Evolutionary conservation across 306 rosid genomes (phyloP).

Genomic region (Castanea crenata): DNA sequence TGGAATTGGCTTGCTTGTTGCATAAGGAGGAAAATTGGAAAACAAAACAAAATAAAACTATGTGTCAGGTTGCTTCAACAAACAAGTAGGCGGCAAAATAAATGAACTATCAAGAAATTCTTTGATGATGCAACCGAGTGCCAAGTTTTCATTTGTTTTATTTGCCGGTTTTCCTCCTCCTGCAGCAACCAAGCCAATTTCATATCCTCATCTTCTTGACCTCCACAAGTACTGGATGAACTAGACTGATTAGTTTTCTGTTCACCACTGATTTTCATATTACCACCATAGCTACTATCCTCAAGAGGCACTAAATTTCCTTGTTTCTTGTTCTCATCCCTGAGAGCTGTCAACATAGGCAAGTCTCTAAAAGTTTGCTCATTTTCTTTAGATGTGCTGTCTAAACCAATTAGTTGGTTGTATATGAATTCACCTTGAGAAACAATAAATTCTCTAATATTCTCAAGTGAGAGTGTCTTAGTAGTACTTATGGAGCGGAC

Average conservation of each 20-base stretch:
- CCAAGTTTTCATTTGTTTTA: too few relatives aligned
- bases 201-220: constrained; percentile 58
- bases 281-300: constrained; percentile 36
- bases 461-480: constrained; percentile 59
- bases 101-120: too few relatives aligned
- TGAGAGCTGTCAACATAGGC: constrained; percentile 62
- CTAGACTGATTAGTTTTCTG: constrained; percentile 25
- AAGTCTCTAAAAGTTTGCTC: constrained; percentile 51
- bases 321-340: constrained; percentile 52
- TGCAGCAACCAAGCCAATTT: constrained; percentile 50
- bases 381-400: constrained; percentile 51
- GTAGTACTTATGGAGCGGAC: constrained; percentile 63
- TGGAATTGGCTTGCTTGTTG: constrained; percentile 49
- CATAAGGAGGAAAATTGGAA: too few relatives aligned
- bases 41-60: too few relatives aligned
- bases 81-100: too few relatives aligned
- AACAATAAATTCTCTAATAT: constrained; percentile 63
- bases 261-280: too few relatives aligned
- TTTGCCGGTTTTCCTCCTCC: too few relatives aligned
- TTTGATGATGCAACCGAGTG: too few relatives aligned
- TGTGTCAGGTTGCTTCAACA: too few relatives aligned
- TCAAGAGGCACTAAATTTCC: not conserved
- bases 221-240: constrained; percentile 26
- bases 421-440: constrained; percentile 80
- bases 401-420: constrained; percentile 72